Conservation (phyloP, 257 asterid genomes). For the Craterostigma plantagineum region DNA sequence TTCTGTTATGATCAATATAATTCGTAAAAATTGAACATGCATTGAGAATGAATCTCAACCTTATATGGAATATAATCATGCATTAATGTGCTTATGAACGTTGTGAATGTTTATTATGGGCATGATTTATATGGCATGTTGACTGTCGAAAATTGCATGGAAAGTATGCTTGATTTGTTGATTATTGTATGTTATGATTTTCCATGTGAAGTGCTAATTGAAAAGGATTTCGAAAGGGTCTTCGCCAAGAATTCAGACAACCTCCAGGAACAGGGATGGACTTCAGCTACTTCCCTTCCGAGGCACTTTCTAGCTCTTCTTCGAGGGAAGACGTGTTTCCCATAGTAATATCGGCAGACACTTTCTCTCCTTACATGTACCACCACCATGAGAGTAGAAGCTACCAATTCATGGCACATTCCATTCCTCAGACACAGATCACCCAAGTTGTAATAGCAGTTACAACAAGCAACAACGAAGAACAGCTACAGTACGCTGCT, state of each 20-base stretch:
- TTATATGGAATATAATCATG: no score
- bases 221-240: no score
- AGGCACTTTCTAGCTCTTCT: constrained; percentile 23
- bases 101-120: no score
- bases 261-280: constrained; percentile 68
- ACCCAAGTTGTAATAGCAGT: constrained; percentile 35
- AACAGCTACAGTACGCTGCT: constrained; percentile 16
- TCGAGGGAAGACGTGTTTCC: constrained; percentile 38
- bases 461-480: constrained; percentile 33
- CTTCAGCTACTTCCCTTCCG: constrained; percentile 29
- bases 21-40: no score
- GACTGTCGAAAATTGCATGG: no score
- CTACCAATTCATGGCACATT: constrained; percentile 12
- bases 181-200: no score
- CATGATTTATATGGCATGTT: no score
- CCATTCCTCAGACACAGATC: constrained; percentile 40
- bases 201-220: no score
- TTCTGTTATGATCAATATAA: no score
- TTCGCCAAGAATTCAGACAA: constrained; percentile 48
- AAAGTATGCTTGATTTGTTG: no score
- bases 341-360: constrained; percentile 44
- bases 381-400: constrained; percentile 15
- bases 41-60: no score
- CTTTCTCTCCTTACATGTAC: constrained; percentile 18
- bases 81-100: no score